Evolutionary conservation across 306 rosid species (phyloP), one percentile per base, ranked within the genome.

Genomic region (Ormosia semicastrata): DNA sequence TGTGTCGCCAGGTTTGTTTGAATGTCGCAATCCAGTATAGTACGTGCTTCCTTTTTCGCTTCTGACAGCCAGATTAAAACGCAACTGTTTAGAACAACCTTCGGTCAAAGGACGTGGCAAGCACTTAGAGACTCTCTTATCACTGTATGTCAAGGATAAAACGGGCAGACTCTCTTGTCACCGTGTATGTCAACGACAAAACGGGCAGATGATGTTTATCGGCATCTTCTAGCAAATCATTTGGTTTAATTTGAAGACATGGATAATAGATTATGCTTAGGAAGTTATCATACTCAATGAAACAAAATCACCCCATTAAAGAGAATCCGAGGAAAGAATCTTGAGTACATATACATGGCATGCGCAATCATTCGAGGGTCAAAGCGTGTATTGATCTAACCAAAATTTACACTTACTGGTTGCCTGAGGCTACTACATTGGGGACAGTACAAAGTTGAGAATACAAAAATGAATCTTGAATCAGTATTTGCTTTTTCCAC

Each of bases 391-490:
- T 88, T 85, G 75, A 59, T 54, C 73, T 75, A 83, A 82, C 87
- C 59, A 72, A 72, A 78, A 82, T 88, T 86, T 88, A 91, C 92
- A 87, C 66, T 82, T 83, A 36, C 18, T 36, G 81, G 10, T 60
- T 77, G 83, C 87, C 86, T 87, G 82, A 80, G 76, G 82, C 83
- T 56, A 41, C 85, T 81, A 88, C 87, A 85, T 85, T 84, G 74
- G 86, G 86, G 81, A 47, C 77, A 73, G 77, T 78, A 70, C 76
- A 75, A 14, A 84, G 74, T 76, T 40, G 80, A 77, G 68, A 70
- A 75, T 66, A 50, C 41, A 64, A 83, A 81, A 85, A 13, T 24
- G 71, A 75, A 77, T 72, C 58, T 66, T 66, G 84, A 76, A 84
- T 57, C 78, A 50, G 59, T 30, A 49, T 54, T 54, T 63, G 39